Evolutionary conservation across 352 stramenopile species (phyloP).

Genomic region (Thraustotheca clavata): DNA sequence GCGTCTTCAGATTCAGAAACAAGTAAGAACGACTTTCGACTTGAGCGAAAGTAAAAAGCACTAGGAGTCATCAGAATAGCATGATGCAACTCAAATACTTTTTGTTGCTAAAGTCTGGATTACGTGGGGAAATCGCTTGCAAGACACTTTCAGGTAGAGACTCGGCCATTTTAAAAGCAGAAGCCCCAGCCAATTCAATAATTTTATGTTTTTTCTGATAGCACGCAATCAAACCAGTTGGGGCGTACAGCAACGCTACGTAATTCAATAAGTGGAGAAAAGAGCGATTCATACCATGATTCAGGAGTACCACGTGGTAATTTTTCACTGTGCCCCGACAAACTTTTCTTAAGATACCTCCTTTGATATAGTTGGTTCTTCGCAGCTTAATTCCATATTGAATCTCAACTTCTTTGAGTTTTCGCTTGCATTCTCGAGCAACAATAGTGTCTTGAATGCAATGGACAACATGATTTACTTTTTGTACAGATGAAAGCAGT

Average conservation of each 20-base stretch:
- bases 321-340: conserved; percentile 73
- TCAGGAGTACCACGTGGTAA: conserved; percentile 79
- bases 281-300: conserved; percentile 47
- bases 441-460: conserved; percentile 80
- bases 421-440: conserved; percentile 51
- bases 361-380: conserved; percentile 55
- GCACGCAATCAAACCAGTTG: conserved; percentile 27
- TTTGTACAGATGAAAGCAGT: conserved; percentile 61
- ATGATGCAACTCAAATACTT: not conserved
- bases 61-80: conserved; percentile 25
- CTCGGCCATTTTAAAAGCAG: conserved; percentile 59
- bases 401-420: conserved; percentile 45
- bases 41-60: conserved; percentile 80
- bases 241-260: conserved; percentile 16
- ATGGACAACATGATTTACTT: conserved; percentile 58
- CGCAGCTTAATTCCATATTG: conserved; percentile 63
- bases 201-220: conserved; percentile 78
- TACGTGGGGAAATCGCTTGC: conserved; percentile 25
- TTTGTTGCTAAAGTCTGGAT: not conserved
- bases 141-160: conserved; percentile 64
- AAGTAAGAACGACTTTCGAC: conserved; percentile 81
- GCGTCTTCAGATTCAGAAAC: conserved; percentile 54
- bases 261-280: not conserved
- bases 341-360: conserved; percentile 78
- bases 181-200: conserved; percentile 71